Evolutionary conservation across 768 basidiomycete species (phyloP), one percentile per base, ranked within the genome.

Genomic region (Mycena chlorophos): DNA sequence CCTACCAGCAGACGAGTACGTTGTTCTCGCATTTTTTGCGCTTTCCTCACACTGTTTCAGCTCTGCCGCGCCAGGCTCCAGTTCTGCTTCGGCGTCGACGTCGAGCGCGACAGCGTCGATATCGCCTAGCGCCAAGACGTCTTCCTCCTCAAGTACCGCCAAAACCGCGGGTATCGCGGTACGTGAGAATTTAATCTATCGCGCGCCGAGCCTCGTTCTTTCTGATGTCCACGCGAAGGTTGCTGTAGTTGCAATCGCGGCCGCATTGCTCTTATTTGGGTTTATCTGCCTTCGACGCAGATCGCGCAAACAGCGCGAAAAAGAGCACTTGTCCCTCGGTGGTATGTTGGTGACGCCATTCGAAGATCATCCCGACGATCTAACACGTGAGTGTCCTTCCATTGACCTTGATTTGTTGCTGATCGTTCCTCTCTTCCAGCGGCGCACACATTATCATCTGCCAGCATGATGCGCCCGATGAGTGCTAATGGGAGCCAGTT

Each of bases 131-230:
- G 13, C 56, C 31, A 34, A 45, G 10, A 20, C 45, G 17, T 52
- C 53, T 16, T n/a, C n/a, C n/a, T n/a, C n/a, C n/a, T n/a, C n/a
- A n/a, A 45, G 40, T 29, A 17, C 28, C 3, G 51, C 46, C 1
- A 57, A 55, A 22, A 62, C 54, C 14, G 60, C 46, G 5, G 60
- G 51, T 23, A 58, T 62, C 28, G 56, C 54, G n/a, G 60, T 55
- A n/a, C 39, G 56, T 27, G 23, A 13, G 2, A 20, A 3, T 29
- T 20, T 34, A n/a, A 0, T 17, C 5, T 6, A n/a, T n/a, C n/a
- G n/a, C n/a, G n/a, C n/a, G n/a, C n/a, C n/a, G n/a, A n/a, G 42
- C 16, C 29, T 13, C 5, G 5, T 19, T 17, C 17, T 13, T 25
- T 8, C 38, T 37, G 5, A 48, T 42, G n/a, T 26, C 5, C 2